Evolutionary conservation across 2,329 filamentous ascomycete species (phyloP).

Genomic region (Talaromyces amestolkiae): DNA sequence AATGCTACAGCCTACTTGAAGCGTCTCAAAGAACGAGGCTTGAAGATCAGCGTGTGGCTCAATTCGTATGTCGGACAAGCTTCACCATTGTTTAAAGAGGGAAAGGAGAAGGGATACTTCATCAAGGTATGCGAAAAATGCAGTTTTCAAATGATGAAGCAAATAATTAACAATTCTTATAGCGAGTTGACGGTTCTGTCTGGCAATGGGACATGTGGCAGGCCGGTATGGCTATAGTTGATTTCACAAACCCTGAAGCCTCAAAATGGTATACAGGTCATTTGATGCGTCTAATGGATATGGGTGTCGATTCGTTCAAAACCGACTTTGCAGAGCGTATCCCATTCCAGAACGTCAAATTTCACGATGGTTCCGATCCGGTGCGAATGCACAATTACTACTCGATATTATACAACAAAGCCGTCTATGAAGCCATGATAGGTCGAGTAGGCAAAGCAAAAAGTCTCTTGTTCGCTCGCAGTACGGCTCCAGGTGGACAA

Average conservation of each 20-base stretch:
- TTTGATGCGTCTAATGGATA: slow-evolving; percentile 63
- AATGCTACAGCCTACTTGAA: slow-evolving; percentile 64
- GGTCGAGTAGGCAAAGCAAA: slow-evolving; percentile 50
- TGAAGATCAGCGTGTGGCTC: slow-evolving; percentile 74
- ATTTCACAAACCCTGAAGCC: slow-evolving; percentile 71
- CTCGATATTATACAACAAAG: slow-evolving; percentile 68
- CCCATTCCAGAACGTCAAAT: slow-evolving; percentile 63
- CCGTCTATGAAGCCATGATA: slow-evolving; percentile 65
- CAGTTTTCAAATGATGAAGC: not conserved
- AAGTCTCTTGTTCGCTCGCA: slow-evolving; percentile 66
- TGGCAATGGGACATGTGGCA: slow-evolving; percentile 80
- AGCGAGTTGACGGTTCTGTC: slow-evolving; percentile 64
- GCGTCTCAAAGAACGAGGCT: slow-evolving; percentile 61
- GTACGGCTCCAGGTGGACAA: slow-evolving; percentile 66
- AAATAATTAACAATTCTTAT: not conserved
- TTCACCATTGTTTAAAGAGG: slow-evolving; percentile 63
- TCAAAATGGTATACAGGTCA: slow-evolving; percentile 63
- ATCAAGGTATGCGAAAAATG: slow-evolving; percentile 49
- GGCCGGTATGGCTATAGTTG: slow-evolving; percentile 70
- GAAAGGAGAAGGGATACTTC: slow-evolving; percentile 63
- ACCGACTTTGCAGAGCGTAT: slow-evolving; percentile 75
- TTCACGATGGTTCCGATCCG: slow-evolving; percentile 61
- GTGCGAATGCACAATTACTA: slow-evolving; percentile 75
- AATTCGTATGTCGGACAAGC: slow-evolving; percentile 72
- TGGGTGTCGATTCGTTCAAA: slow-evolving; percentile 70